Conservation (phyloP, 305 asterid genomes). For the Rubia tinctorum region DNA sequence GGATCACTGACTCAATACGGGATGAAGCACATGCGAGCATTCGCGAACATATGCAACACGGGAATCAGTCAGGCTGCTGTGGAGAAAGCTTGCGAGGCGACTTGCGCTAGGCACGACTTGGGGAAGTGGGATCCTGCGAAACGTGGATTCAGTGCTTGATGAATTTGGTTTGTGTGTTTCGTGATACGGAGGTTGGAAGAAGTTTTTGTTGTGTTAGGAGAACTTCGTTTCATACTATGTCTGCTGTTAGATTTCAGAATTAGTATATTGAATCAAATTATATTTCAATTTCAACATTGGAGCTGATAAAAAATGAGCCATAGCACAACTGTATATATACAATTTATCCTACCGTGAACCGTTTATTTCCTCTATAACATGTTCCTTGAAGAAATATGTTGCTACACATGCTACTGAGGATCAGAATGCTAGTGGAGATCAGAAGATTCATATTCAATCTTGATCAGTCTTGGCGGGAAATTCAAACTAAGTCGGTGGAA, state of each 20-base stretch:
- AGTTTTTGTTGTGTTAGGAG: not conserved
- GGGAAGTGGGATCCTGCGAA: constrained; percentile 26
- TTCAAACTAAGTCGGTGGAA: too few relatives aligned
- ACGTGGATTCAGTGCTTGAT: constrained; percentile 47
- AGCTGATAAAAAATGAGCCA: too few relatives aligned
- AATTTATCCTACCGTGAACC: too few relatives aligned
- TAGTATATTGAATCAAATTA: not conserved
- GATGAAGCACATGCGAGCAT: constrained; percentile 88
- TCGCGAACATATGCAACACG: constrained; percentile 72
- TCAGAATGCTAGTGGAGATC: too few relatives aligned
- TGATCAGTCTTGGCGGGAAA: too few relatives aligned
- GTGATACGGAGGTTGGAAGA: not conserved
- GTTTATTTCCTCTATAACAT: too few relatives aligned
- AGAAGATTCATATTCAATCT: too few relatives aligned
- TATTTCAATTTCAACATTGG: too few relatives aligned
- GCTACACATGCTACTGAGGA: too few relatives aligned
- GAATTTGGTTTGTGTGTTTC: not conserved
- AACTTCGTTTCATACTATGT: not conserved
- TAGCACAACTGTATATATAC: too few relatives aligned
- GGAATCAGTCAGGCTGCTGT: constrained; percentile 32
- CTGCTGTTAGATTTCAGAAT: not conserved
- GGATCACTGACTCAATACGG: constrained; percentile 76
- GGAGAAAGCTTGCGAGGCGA: constrained; percentile 64
- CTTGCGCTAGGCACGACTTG: constrained; percentile 36
- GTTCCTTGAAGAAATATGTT: too few relatives aligned